Evolutionary conservation across 108 stramenopile species (phyloP), one percentile per base, ranked within the genome.

Genomic region (Pelagomonas calceolata): DNA sequence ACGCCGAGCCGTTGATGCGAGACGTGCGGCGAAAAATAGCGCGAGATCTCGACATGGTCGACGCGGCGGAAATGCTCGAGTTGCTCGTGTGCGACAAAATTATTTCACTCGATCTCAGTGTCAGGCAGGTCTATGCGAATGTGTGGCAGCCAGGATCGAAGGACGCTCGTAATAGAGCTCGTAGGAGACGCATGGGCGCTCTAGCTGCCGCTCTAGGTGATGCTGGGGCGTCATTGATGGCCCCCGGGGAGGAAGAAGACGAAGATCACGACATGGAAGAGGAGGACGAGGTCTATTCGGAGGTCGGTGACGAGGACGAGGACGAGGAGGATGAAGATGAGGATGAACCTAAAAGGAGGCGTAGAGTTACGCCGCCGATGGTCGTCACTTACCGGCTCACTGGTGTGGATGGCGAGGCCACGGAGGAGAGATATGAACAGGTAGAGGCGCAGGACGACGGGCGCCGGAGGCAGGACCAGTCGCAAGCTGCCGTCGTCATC

Each of bases 1-100:
- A 17, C 26, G 36, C 44, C 5, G 79, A 81, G 77, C 79, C 81
- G 4, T 81, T 80, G 33, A 77, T 82, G 79, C 51, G 80, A 3
- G 75, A 80, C 34, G 63, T 82, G 46, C 77, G 81, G 0, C 33
- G 35, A 16, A 68, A 71, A 68, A 78, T 82, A 29, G 81, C 81
- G 0, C 64, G 51, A 39, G 81, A 82, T n/a, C 72, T 82, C n/a
- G 65, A 72, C 71, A 65, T 72, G 34, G 39, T 35, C 30, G 34
- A 66, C 36, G 64, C 71, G 39, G n/a, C 34, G 71, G 71, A 72
- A 32, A 72, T 72, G 34, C 64, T 72, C 16, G 71, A 72, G 37
- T 31, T 72, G 21, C 32, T 72, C 26, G 71, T 72, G 33, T 60
- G 60, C 39, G 71, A 64, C 65, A 32, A 34, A 32, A 64, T 72